Percentiles rank a stretch among this genome's conserved stretches.
phyloP scores from a whole-genome alignment of 2,329 filamentous ascomycete genomes.

The Aphanocladium album region DNA sequence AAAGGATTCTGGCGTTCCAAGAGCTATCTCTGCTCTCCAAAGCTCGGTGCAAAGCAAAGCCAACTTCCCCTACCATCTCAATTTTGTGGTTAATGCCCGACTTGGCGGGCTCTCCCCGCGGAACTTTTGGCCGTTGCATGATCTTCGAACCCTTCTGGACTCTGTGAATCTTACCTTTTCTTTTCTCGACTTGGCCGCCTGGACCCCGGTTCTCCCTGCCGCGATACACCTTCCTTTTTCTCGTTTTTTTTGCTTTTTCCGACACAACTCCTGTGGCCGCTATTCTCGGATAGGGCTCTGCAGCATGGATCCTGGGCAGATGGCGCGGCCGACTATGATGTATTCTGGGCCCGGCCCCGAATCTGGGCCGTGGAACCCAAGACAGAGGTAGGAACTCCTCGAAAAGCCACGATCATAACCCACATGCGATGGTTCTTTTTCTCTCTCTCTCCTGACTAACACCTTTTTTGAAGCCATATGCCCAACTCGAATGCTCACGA shows the following conservation, averaged over 20 bases:
- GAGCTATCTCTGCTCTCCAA: slow-evolving; percentile 1
- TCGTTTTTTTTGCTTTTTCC: neutral
- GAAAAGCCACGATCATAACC: neutral
- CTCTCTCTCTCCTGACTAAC: neutral
- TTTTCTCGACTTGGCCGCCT: neutral
- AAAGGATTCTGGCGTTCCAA: neutral
- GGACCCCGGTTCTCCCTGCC: neutral
- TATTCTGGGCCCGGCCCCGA: slow-evolving; percentile 10
- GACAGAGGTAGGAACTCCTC: slow-evolving; percentile 11
- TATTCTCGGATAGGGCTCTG: neutral
- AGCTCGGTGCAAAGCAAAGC: neutral
- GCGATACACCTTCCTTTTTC: neutral
- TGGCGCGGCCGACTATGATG: slow-evolving; percentile 13
- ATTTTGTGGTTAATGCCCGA: slow-evolving; percentile 8
- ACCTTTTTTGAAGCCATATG: neutral
- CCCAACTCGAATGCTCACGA: slow-evolving; percentile 3
- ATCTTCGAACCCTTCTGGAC: neutral
- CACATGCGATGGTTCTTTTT: neutral
- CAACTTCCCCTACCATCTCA: neutral
- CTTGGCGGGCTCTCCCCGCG: slow-evolving; percentile 10
- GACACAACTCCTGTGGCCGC: neutral
- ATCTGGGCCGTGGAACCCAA: slow-evolving; percentile 13
- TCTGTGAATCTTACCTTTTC: neutral
- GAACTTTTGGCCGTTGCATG: slow-evolving; percentile 6
- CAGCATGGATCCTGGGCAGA: slow-evolving; percentile 11